These are phyloP conservation scores for Talaromyces rugulosus DNA, from an alignment of 2,329 filamentous ascomycete genomes.

Conservation along the genomic window DNA sequence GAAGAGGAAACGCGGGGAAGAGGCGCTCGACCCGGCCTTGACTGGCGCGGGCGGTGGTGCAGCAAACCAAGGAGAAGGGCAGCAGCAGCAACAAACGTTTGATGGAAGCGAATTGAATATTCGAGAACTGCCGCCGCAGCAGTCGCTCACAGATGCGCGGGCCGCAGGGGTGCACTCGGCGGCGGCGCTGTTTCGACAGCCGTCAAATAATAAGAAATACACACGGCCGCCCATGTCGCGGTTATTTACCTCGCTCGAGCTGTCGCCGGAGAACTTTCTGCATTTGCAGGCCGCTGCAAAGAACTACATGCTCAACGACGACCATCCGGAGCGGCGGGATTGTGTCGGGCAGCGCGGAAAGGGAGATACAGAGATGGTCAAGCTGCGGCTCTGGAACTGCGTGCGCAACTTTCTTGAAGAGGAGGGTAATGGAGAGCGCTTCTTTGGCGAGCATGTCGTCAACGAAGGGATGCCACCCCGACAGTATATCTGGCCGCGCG, in stretches of 20 bases:
- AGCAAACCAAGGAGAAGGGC: background rate
- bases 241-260: constrained; percentile 52
- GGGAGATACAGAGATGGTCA: constrained; percentile 54
- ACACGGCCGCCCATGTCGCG: constrained; percentile 57
- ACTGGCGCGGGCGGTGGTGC: constrained; percentile 15
- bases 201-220: constrained; percentile 51
- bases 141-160: constrained; percentile 39
- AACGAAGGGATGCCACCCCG: constrained; percentile 36
- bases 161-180: constrained; percentile 51
- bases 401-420: constrained; percentile 51
- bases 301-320: constrained; percentile 53
- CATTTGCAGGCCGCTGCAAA: constrained; percentile 55
- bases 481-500: constrained; percentile 51
- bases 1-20: constrained; percentile 39
- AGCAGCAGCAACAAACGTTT: constrained; percentile 21
- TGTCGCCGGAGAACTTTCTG: constrained; percentile 54
- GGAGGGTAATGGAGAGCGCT: constrained; percentile 49
- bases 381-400: constrained; percentile 53
- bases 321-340: constrained; percentile 52
- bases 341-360: constrained; percentile 55
- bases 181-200: constrained; percentile 50
- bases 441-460: constrained; percentile 47
- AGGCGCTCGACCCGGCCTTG: constrained; percentile 34
- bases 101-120: constrained; percentile 32
- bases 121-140: constrained; percentile 31